These are phyloP conservation scores for Tetrapisispora phaffii DNA, from an alignment of 805 yeast genomes.

Conservation along the genomic window DNA sequence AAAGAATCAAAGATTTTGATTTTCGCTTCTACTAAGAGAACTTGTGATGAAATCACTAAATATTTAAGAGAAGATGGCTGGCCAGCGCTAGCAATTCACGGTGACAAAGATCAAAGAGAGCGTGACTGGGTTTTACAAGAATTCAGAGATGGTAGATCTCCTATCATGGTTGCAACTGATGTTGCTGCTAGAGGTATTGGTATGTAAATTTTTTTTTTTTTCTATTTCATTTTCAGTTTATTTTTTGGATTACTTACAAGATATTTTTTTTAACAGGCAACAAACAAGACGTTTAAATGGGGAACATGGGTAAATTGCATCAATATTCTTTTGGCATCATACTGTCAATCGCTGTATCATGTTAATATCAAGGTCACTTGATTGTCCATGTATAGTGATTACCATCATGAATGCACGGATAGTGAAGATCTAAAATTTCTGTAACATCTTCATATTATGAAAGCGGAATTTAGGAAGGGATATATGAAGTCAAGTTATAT, in stretches of 20 bases:
- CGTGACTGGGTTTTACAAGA: slow-evolving; percentile 97
- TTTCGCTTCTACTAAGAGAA: slow-evolving; percentile 95
- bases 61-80: slow-evolving; percentile 93
- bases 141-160: slow-evolving; percentile 85
- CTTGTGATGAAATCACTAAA: slow-evolving; percentile 89
- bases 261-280: neutral
- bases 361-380: too few species aligned
- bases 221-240: slow-evolving; percentile 5
- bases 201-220: slow-evolving; percentile 47
- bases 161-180: slow-evolving; percentile 98
- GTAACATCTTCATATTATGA: neutral
- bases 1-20: slow-evolving; percentile 69
- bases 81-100: slow-evolving; percentile 98
- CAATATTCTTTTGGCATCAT: neutral
- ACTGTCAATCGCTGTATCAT: neutral
- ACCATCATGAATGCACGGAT: neutral
- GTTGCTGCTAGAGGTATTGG: slow-evolving; percentile 99
- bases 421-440: neutral
- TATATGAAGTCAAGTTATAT: neutral
- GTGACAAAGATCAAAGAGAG: slow-evolving; percentile 95
- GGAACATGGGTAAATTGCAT: neutral
- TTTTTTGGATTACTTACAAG: slow-evolving; percentile 7
- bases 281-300: neutral
- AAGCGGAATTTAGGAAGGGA: neutral
- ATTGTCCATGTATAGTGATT: neutral